Conservation (phyloP, 495 filamentous ascomycete genomes). For the Xylaria venustula region DNA sequence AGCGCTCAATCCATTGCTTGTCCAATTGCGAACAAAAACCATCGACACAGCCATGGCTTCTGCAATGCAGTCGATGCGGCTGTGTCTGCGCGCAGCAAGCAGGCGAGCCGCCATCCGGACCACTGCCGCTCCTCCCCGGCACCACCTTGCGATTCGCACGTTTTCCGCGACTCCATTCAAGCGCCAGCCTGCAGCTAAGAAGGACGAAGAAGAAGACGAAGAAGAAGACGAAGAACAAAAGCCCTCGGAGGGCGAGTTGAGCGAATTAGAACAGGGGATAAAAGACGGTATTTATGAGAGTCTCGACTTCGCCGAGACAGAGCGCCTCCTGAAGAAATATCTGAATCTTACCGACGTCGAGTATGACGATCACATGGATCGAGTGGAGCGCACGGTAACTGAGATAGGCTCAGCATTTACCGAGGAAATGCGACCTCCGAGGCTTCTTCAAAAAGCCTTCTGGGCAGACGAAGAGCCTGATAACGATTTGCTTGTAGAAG, state of each 20-base stretch:
- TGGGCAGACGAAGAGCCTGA: slow-evolving; percentile 46
- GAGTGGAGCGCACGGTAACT: slow-evolving; percentile 9
- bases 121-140: slow-evolving; percentile 15
- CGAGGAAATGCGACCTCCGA: slow-evolving; percentile 7
- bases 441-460: slow-evolving; percentile 21
- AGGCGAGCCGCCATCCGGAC: slow-evolving; percentile 26
- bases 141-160: slow-evolving; percentile 30
- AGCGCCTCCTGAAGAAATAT: too few relatives aligned
- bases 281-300: too few relatives aligned
- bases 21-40: slow-evolving; percentile 1
- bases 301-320: too few relatives aligned
- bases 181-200: slow-evolving; percentile 18
- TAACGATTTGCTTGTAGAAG: slow-evolving; percentile 37
- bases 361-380: too few relatives aligned
- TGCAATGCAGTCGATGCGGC: slow-evolving; percentile 46
- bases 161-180: slow-evolving; percentile 39
- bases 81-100: slow-evolving; percentile 42
- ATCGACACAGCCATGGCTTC: slow-evolving; percentile 44
- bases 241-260: too few relatives aligned
- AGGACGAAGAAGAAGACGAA: slow-evolving; percentile 9
- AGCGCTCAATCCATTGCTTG: neutral
- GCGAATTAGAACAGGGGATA: too few relatives aligned
- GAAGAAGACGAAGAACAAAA: too few relatives aligned
- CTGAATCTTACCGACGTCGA: too few relatives aligned
- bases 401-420: neutral